phyloP scores from a whole-genome alignment of 495 filamentous ascomycete species.

The Cercophora samala region DNA sequence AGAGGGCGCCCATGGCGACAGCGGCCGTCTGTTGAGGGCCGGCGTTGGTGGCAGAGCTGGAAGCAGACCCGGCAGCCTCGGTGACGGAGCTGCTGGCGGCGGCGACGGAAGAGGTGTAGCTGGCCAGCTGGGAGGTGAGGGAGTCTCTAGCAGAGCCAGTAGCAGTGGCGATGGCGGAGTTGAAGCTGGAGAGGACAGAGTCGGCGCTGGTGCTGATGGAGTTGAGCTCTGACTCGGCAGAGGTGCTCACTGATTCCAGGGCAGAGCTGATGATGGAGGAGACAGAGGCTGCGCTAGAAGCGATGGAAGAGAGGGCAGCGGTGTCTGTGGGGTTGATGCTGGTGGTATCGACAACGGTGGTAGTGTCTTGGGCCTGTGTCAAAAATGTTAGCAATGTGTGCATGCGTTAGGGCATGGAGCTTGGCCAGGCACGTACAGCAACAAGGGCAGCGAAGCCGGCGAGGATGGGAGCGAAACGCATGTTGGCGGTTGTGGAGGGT shows the following conservation, averaged over 20 bases:
- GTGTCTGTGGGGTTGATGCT: conserved; percentile 11
- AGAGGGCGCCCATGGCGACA: conserved; percentile 36
- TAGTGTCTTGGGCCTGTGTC: conserved; percentile 27
- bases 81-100: conserved; percentile 19
- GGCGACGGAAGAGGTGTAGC: conserved; percentile 18
- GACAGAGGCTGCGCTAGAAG: conserved; percentile 19
- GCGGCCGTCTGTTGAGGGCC: conserved; percentile 34
- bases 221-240: conserved; percentile 18
- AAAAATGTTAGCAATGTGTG: background rate
- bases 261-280: conserved; percentile 21
- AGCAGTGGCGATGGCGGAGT: conserved; percentile 28
- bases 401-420: background rate
- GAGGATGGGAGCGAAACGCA: conserved; percentile 29
- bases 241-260: conserved; percentile 20
- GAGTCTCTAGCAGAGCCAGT: conserved; percentile 25
- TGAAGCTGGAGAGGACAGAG: conserved; percentile 16
- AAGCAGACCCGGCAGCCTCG: conserved; percentile 13
- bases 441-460: conserved; percentile 27
- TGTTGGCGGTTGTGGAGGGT: conserved; percentile 20
- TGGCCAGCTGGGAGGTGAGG: conserved; percentile 23
- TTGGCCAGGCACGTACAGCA: conserved; percentile 20
- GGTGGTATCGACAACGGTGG: conserved; percentile 8
- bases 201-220: conserved; percentile 25
- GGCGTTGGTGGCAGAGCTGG: background rate
- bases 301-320: conserved; percentile 17